phyloP scores from a whole-genome alignment of 2,329 filamentous ascomycete species.

The Erysiphe pisi region DNA sequence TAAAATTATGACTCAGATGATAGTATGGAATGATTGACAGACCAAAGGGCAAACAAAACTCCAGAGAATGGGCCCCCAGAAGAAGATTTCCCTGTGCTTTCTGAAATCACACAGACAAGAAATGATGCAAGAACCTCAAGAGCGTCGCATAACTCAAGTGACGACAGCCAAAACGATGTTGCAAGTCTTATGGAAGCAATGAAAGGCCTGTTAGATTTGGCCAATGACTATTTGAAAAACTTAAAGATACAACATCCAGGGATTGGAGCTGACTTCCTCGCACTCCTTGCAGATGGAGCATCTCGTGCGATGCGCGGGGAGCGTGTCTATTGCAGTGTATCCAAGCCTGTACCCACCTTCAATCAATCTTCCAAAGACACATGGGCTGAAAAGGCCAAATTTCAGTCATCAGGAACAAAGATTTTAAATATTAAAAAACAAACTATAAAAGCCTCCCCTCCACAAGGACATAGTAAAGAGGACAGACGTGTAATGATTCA shows the following conservation, averaged over 20 bases:
- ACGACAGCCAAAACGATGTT: background rate
- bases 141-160: background rate
- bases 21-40: background rate
- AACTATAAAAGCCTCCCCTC: background rate
- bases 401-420: background rate
- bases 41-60: background rate
- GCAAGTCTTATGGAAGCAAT: background rate
- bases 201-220: background rate
- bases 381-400: background rate
- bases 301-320: conserved; percentile 26
- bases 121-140: background rate
- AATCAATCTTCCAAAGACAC: background rate
- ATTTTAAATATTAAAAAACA: background rate
- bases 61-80: background rate
- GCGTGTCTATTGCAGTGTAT: too few relatives aligned
- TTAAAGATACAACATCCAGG: background rate
- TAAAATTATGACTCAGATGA: background rate
- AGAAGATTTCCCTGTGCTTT: background rate
- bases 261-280: background rate
- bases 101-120: background rate
- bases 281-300: background rate
- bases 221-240: background rate
- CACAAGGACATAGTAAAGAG: background rate
- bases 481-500: background rate
- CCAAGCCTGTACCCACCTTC: background rate